These are phyloP conservation scores for Clausena lansium DNA, from an alignment of 345 rosid genomes.

Conservation along the genomic window DNA sequence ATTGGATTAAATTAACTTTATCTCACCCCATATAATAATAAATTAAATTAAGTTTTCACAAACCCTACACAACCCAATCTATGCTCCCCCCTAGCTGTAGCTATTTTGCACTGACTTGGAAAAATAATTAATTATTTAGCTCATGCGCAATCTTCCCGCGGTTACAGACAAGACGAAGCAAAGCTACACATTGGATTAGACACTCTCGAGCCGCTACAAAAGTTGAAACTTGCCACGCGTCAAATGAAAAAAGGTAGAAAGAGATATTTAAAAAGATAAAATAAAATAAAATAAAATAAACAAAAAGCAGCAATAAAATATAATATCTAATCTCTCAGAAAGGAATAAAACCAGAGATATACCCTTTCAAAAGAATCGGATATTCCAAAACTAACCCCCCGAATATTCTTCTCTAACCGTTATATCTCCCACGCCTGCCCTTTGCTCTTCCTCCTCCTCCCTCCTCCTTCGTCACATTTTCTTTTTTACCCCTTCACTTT, in stretches of 20 bases:
- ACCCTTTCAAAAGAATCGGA: conserved; percentile 35
- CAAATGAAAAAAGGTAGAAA: no score
- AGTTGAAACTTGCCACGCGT: neutral
- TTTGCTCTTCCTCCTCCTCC: neutral
- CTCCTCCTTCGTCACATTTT: neutral
- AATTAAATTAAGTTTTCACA: no score
- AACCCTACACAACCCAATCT: no score
- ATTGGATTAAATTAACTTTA: no score
- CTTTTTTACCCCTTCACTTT: conserved; percentile 2
- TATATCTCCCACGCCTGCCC: conserved; percentile 26
- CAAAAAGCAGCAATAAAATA: neutral
- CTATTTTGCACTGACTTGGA: neutral
- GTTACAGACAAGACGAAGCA: no score
- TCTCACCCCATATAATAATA: no score
- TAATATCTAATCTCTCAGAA: neutral
- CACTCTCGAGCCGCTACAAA: neutral
- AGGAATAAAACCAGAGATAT: conserved; percentile 54
- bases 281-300: neutral
- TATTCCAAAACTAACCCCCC: conserved; percentile 50
- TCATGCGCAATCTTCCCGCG: neutral
- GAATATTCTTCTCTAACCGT: conserved; percentile 69
- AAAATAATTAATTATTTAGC: neutral
- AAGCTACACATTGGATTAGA: no score
- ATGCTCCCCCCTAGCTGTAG: no score
- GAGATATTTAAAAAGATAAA: neutral